Conservation (phyloP, 352 stramenopile genomes). For the Phytophthora vignae region DNA sequence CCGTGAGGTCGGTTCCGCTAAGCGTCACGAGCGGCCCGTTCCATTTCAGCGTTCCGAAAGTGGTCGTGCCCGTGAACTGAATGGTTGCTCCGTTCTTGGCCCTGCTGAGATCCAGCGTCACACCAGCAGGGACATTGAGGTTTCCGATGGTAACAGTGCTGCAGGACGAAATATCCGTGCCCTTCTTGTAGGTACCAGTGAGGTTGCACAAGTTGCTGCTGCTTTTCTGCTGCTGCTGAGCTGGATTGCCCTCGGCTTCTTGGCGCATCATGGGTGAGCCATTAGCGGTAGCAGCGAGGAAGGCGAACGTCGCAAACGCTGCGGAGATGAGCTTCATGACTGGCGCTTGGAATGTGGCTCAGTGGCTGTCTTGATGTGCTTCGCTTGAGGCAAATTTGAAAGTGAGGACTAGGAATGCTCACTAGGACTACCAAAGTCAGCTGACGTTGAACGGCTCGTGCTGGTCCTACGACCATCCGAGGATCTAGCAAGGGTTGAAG, state of each 20-base stretch:
- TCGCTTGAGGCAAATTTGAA: conserved; percentile 14
- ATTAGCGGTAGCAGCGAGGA: conserved; percentile 17
- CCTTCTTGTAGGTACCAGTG: conserved; percentile 45
- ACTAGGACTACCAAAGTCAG: too few relatives aligned
- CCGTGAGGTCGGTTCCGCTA: conserved; percentile 34
- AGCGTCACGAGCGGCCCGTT: conserved; percentile 43
- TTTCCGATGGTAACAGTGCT: conserved; percentile 30
- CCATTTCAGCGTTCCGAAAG: conserved; percentile 42
- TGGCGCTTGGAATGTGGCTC: not conserved
- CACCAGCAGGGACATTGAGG: conserved; percentile 41
- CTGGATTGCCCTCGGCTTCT: conserved; percentile 16
- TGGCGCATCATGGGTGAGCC: conserved; percentile 25
- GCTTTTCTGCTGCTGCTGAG: conserved; percentile 19
- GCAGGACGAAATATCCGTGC: conserved; percentile 38
- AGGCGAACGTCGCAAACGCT: conserved; percentile 13
- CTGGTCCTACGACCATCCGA: too few relatives aligned
- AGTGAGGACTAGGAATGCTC: conserved; percentile 2
- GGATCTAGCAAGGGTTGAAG: not conserved
- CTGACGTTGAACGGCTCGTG: too few relatives aligned
- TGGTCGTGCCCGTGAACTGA: conserved; percentile 43
- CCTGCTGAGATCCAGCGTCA: conserved; percentile 44
- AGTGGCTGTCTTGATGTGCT: conserved; percentile 6
- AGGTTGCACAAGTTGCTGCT: conserved; percentile 36
- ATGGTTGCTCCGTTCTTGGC: conserved; percentile 41
- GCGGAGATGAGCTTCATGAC: conserved; percentile 34